Percentiles rank a stretch among this genome's conserved stretches.
Conservation (phyloP, 2,329 filamentous ascomycete species). For the Salinomyces thailandicus region DNA sequence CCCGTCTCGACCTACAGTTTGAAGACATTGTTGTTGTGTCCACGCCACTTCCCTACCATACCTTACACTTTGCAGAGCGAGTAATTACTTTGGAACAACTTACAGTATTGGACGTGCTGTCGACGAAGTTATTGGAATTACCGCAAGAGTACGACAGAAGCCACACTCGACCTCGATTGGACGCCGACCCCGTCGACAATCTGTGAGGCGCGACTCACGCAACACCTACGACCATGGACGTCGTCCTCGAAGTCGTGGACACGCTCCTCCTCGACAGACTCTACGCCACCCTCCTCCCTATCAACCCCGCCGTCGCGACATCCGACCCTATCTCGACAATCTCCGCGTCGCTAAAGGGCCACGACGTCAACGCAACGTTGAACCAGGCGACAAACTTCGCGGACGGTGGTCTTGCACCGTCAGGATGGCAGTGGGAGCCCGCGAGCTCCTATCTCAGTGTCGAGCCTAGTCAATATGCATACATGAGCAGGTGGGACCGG, state of each 20-base stretch:
- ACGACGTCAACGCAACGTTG: constrained; percentile 42
- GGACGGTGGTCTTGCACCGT: constrained; percentile 9
- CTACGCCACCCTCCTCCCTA: constrained; percentile 63
- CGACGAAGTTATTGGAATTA: no score
- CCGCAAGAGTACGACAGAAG: not conserved
- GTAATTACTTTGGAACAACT: no score
- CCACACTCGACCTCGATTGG: not conserved
- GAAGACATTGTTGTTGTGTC: no score
- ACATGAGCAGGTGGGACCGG: constrained; percentile 64
- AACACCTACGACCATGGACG: constrained; percentile 56
- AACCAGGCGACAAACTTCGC: constrained; percentile 3
- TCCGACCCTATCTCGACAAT: constrained; percentile 39
- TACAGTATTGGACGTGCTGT: no score
- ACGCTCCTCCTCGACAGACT: constrained; percentile 69
- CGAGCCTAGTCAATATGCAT: constrained; percentile 64
- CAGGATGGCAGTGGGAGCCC: constrained; percentile 53
- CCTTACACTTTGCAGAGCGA: no score
- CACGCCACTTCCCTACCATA: no score
- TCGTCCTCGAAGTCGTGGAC: constrained; percentile 78
- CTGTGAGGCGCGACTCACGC: no score
- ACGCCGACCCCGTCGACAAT: no score
- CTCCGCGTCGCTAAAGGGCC: constrained; percentile 35
- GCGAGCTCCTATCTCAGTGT: constrained; percentile 60
- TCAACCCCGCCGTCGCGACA: constrained; percentile 40
- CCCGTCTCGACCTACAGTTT: no score